Percentiles rank a stretch among this genome's conserved stretches.
phyloP scores from a whole-genome alignment of 306 rosid genomes.

The Malus orientalis region DNA sequence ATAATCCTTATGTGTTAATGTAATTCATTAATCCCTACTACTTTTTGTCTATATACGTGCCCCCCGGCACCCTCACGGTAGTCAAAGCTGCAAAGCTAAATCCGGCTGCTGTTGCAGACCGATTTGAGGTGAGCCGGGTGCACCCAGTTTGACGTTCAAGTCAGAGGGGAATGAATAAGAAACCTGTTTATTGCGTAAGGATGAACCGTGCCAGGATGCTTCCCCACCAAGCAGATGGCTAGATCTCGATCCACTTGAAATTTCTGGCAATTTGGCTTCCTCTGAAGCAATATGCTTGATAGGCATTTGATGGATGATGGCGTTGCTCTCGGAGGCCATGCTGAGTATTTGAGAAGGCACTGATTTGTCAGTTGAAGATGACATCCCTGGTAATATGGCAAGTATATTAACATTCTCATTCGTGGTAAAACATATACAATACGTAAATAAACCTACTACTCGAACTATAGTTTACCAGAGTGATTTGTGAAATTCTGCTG shows the following conservation, averaged over 20 bases:
- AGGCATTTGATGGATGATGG: constrained; percentile 11
- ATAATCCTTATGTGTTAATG: not conserved
- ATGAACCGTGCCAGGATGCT: constrained; percentile 39
- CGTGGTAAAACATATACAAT: constrained; percentile 31
- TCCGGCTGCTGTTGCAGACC: constrained; percentile 60
- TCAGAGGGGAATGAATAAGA: constrained; percentile 38
- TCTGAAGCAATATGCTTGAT: constrained; percentile 15
- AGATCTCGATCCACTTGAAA: constrained; percentile 29
- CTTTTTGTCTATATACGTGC: not conserved
- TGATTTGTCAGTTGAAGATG: constrained; percentile 22
- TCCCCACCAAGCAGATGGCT: constrained; percentile 36
- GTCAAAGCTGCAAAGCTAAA: constrained; percentile 79
- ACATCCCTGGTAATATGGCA: constrained; percentile 35
- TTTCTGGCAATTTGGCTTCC: constrained; percentile 28
- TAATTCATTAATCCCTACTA: not conserved
- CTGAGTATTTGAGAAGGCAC: constrained; percentile 27
- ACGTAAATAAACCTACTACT: constrained; percentile 16
- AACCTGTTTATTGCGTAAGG: constrained; percentile 36
- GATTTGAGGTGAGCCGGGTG: constrained; percentile 39
- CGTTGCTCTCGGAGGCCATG: constrained; percentile 17
- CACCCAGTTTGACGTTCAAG: constrained; percentile 28
- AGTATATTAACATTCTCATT: constrained; percentile 47
- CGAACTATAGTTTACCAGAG: constrained; percentile 23
- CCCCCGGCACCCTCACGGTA: not conserved
- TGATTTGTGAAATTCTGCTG: constrained; percentile 32